phyloP scores from a whole-genome alignment of 352 stramenopile species.

The Phytopythium mirpurense region DNA sequence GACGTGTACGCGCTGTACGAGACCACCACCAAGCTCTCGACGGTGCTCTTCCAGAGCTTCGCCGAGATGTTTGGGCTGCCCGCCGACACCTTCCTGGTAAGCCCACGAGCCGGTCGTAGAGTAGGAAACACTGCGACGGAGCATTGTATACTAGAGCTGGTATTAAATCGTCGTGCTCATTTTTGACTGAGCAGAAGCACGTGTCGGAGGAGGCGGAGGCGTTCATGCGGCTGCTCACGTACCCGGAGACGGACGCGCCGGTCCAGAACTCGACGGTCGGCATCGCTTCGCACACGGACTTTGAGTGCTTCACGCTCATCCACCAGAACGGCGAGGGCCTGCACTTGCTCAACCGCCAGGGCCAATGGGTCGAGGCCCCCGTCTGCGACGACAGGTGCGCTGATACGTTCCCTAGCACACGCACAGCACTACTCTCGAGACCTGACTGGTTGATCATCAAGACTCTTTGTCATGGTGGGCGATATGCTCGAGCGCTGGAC shows the following conservation, averaged over 20 bases:
- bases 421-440: too few relatives aligned
- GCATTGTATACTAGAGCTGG: too few relatives aligned
- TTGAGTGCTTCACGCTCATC: constrained; percentile 85
- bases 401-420: too few relatives aligned
- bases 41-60: constrained; percentile 67
- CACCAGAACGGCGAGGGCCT: constrained; percentile 74
- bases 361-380: constrained; percentile 64
- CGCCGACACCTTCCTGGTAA: constrained; percentile 55
- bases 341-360: constrained; percentile 55
- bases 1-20: constrained; percentile 77
- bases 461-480: constrained; percentile 72
- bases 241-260: constrained; percentile 39
- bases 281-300: constrained; percentile 81
- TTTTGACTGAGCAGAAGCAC: constrained; percentile 42
- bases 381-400: constrained; percentile 58
- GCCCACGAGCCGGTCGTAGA: too few relatives aligned
- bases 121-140: too few relatives aligned
- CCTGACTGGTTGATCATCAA: constrained; percentile 6
- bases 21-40: constrained; percentile 58
- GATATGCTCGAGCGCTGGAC: constrained; percentile 83
- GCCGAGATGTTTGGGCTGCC: constrained; percentile 72
- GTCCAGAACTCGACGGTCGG: constrained; percentile 65
- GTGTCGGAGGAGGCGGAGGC: constrained; percentile 60
- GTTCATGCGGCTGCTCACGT: constrained; percentile 77
- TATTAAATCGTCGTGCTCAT: not conserved